A percentile compares a stretch with the other conserved stretches of the same genome.
Evolutionary conservation across 805 yeast genomes (phyloP).

Genomic region (Pichia thaimueangensis): DNA sequence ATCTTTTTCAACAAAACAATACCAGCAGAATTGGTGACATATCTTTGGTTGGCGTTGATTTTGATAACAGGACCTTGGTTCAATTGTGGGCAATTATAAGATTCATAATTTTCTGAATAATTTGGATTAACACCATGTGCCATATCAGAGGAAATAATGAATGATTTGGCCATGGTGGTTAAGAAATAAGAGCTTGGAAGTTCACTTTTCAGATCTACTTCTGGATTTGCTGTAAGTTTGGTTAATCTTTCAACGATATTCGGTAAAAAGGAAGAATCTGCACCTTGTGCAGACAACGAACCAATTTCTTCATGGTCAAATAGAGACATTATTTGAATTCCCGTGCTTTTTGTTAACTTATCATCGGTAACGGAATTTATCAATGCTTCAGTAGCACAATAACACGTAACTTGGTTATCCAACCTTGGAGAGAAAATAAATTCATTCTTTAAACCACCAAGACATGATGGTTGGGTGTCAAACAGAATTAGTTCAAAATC

Average conservation of each 20-base stretch:
- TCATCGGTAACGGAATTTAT: conserved; percentile 33
- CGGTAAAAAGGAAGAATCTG: conserved; percentile 85
- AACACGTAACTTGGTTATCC: conserved; percentile 87
- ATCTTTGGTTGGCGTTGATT: conserved; percentile 90
- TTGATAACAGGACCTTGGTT: conserved; percentile 92
- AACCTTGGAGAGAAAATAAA: conserved; percentile 87
- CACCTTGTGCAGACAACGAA: conserved; percentile 92
- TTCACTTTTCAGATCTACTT: conserved; percentile 30
- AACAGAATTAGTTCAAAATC: conserved; percentile 85
- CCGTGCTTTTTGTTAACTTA: conserved; percentile 38
- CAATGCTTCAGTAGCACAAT: conserved; percentile 67
- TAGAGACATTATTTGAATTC: conserved; percentile 68
- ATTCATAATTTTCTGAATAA: conserved; percentile 69
- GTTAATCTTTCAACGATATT: conserved; percentile 69
- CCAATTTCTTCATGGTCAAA: conserved; percentile 98
- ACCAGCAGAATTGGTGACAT: conserved; percentile 91
- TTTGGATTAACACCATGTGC: conserved; percentile 98
- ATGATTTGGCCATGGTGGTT: conserved; percentile 67
- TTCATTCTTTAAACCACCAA: conserved; percentile 89
- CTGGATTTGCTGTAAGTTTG: conserved; percentile 35
- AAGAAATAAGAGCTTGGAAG: conserved; percentile 35
- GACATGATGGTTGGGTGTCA: conserved; percentile 74
- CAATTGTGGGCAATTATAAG: conserved; percentile 68
- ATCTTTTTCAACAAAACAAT: conserved; percentile 66
- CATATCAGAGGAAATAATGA: conserved; percentile 88